Evolutionary conservation across 2,329 filamentous ascomycete species (phyloP).

Genomic region (Fusarium sp.): DNA sequence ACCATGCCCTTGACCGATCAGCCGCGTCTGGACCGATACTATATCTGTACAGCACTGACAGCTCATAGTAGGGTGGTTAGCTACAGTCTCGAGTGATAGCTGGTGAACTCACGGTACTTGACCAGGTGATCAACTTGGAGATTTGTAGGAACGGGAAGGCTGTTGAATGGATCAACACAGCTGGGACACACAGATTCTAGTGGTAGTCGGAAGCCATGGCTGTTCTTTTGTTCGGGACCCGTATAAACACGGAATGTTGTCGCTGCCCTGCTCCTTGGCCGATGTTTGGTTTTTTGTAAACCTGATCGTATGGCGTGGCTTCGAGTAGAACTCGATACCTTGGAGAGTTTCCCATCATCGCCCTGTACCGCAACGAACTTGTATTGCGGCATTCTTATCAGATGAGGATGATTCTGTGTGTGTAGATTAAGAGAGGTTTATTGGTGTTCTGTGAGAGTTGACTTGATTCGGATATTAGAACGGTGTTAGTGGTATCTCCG

Average conservation of each 20-base stretch:
- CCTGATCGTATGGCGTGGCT: neutral
- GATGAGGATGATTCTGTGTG: neutral
- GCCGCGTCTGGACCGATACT: neutral
- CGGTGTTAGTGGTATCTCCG: neutral
- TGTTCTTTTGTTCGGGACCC: neutral
- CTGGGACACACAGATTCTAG: neutral
- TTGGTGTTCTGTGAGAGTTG: neutral
- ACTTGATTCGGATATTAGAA: neutral
- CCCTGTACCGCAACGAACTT: neutral
- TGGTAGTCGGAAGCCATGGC: neutral
- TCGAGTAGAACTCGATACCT: neutral
- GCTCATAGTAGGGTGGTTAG: neutral
- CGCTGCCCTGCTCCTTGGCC: neutral
- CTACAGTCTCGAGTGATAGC: neutral
- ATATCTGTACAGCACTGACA: neutral
- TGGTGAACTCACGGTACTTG: neutral
- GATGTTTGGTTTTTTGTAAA: neutral
- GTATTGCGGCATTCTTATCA: neutral
- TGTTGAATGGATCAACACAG: neutral
- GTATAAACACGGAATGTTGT: fast-evolving
- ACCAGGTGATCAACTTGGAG: neutral
- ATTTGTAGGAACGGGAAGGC: neutral
- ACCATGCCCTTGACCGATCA: neutral
- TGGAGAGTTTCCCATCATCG: neutral
- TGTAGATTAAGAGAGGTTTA: neutral